These are phyloP conservation scores for Nelumbo lutea DNA, from an alignment of 164 flowering plant species.

Conservation along the genomic window DNA sequence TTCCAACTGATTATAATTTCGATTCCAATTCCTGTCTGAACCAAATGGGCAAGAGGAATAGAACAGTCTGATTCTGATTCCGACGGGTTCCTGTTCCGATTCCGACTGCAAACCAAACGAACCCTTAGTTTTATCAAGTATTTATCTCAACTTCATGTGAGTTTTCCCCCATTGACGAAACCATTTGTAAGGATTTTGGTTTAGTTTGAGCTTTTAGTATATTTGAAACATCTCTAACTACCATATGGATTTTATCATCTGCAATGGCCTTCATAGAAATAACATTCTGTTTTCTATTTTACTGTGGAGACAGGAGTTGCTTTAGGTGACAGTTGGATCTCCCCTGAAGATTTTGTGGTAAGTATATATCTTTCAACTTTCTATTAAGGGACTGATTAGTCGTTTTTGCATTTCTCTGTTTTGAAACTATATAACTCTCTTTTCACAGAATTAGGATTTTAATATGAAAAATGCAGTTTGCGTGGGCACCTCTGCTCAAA, in stretches of 20 bases:
- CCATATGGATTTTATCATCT: neutral
- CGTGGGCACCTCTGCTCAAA: slow-evolving; percentile 92
- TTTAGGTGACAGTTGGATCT: slow-evolving; percentile 93
- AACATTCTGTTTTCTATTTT: neutral
- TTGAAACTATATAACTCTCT: too few species aligned
- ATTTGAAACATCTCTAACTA: neutral
- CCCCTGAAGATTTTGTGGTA: slow-evolving; percentile 96
- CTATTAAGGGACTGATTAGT: neutral
- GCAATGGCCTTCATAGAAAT: neutral
- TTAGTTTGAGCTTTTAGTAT: neutral
- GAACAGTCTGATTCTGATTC: too few species aligned
- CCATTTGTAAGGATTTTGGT: neutral
- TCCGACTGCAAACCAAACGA: too few species aligned
- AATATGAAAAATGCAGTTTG: slow-evolving; percentile 37
- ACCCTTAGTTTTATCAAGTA: too few species aligned
- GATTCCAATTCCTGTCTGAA: too few species aligned
- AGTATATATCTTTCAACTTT: slow-evolving; percentile 7
- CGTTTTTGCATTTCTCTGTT: neutral
- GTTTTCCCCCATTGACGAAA: neutral
- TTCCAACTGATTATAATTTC: too few species aligned
- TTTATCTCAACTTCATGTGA: too few species aligned
- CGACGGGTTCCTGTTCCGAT: too few species aligned
- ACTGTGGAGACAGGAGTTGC: slow-evolving; percentile 51
- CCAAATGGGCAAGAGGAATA: too few species aligned
- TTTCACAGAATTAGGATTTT: neutral